Conservation (phyloP, 352 stramenopile genomes). For the Globisporangium nagaii region DNA sequence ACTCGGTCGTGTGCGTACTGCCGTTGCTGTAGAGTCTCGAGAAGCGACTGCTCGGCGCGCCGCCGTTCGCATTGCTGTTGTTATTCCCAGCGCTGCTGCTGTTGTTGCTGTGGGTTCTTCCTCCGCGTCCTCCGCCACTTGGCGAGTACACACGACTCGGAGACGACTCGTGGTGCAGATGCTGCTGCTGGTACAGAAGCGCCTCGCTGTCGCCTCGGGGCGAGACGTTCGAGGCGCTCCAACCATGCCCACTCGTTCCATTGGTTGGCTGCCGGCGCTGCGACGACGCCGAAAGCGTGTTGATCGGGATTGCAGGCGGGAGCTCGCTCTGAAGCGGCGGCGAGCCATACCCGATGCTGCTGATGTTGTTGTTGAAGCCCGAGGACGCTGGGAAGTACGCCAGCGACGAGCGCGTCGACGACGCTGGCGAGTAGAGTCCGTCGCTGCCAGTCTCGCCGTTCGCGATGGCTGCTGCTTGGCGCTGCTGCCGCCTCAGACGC, state of each 20-base stretch:
- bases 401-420: conserved; percentile 7
- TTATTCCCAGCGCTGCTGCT: too few species aligned
- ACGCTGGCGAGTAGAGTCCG: conserved; percentile 11
- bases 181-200: conserved; percentile 20
- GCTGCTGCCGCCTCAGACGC: conserved; percentile 8
- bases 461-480: neutral
- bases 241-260: conserved; percentile 24
- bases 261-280: conserved; percentile 1
- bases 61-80: neutral
- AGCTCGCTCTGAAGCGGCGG: neutral
- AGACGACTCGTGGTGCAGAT: conserved; percentile 18
- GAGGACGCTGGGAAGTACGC: neutral
- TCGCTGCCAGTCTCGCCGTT: conserved; percentile 14
- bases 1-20: conserved; percentile 14
- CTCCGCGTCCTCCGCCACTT: neutral
- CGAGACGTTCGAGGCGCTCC: conserved; percentile 19
- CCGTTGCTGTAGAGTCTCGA: conserved; percentile 16
- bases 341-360: neutral
- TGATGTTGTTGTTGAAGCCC: neutral
- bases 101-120: conserved; percentile 15
- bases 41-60: conserved; percentile 2
- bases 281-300: neutral
- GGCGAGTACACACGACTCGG: neutral
- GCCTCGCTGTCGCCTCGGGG: conserved; percentile 4
- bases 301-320: conserved; percentile 5